Percentiles rank a stretch among this genome's conserved stretches.
Evolutionary conservation across 768 basidiomycete species (phyloP).

Genomic region (Daedaleopsis sinensis): DNA sequence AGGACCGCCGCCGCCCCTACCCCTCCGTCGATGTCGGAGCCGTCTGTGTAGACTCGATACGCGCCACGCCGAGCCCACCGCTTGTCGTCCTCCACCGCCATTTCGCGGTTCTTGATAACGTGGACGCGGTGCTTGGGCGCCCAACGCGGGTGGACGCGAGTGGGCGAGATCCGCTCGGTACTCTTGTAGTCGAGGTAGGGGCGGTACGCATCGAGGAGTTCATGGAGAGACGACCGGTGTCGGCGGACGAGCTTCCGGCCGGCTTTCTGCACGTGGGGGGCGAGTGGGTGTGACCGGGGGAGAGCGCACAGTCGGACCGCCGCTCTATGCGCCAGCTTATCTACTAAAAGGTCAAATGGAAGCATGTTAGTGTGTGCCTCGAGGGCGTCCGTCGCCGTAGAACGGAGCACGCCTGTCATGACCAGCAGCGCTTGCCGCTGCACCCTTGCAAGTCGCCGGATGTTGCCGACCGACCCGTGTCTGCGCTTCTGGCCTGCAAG

Average conservation of each 20-base stretch:
- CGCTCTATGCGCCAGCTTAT: slow-evolving; percentile 14
- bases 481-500: neutral
- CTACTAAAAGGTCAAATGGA: slow-evolving; percentile 22
- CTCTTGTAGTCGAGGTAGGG: neutral
- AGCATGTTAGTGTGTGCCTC: slow-evolving; percentile 24
- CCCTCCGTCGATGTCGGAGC: slow-evolving; percentile 28
- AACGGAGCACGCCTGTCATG: slow-evolving; percentile 28
- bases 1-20: slow-evolving; percentile 37
- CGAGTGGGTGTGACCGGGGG: slow-evolving; percentile 13
- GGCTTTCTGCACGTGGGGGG: neutral
- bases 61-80: neutral
- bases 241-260: neutral
- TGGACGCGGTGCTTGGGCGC: too few relatives aligned
- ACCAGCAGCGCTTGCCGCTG: slow-evolving; percentile 25
- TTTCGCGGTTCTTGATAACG: neutral
- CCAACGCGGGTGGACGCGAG: neutral
- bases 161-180: neutral
- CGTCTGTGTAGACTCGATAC: slow-evolving; percentile 29
- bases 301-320: slow-evolving; percentile 23
- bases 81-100: neutral
- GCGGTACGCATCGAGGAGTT: neutral
- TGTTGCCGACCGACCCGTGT: neutral
- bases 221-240: neutral
- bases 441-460: slow-evolving; percentile 17
- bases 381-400: slow-evolving; percentile 27